Percentiles rank a stretch among this genome's conserved stretches.
Conservation (phyloP, 1,284 basidiomycete genomes). For the Coniferiporia sulphurascens region DNA sequence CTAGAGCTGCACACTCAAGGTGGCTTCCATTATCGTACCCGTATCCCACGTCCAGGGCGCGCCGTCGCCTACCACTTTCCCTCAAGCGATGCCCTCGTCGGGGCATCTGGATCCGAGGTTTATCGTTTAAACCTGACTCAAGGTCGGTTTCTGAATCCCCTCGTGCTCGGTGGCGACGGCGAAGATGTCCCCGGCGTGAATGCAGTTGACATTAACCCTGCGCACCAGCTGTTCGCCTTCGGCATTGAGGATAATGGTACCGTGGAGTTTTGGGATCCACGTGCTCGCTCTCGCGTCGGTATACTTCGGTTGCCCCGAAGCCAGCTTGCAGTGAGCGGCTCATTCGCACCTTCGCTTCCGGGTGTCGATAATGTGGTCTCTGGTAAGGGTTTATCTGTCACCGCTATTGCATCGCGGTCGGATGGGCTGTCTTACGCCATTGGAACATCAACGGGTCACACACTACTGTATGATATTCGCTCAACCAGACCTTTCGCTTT, state of each 20-base stretch:
- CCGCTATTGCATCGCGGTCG: conserved; percentile 75
- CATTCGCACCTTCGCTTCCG: conserved; percentile 35
- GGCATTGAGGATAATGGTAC: conserved; percentile 82
- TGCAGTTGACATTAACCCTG: conserved; percentile 88
- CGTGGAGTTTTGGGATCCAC: conserved; percentile 95
- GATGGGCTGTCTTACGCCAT: conserved; percentile 94
- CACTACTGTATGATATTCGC: conserved; percentile 91
- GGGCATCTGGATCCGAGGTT: conserved; percentile 79
- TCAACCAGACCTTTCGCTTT: conserved; percentile 77
- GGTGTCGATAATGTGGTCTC: conserved; percentile 38
- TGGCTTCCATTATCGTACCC: conserved; percentile 87
- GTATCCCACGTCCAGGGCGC: conserved; percentile 93
- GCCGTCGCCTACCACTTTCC: conserved; percentile 87
- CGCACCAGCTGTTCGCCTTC: conserved; percentile 88
- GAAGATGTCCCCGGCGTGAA: conserved; percentile 80
- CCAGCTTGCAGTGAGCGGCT: conserved; percentile 46
- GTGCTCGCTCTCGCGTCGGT: conserved; percentile 78
- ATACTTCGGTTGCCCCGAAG: conserved; percentile 70
- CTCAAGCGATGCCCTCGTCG: conserved; percentile 75
- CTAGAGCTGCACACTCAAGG: conserved; percentile 93
- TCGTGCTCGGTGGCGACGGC: conserved; percentile 52
- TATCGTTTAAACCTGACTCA: conserved; percentile 95
- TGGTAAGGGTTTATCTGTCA: conserved; percentile 57
- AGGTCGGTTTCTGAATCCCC: conserved; percentile 85
- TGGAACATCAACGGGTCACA: conserved; percentile 93